phyloP scores from a whole-genome alignment of 352 stramenopile species.

The Phytophthora pinifolia region DNA sequence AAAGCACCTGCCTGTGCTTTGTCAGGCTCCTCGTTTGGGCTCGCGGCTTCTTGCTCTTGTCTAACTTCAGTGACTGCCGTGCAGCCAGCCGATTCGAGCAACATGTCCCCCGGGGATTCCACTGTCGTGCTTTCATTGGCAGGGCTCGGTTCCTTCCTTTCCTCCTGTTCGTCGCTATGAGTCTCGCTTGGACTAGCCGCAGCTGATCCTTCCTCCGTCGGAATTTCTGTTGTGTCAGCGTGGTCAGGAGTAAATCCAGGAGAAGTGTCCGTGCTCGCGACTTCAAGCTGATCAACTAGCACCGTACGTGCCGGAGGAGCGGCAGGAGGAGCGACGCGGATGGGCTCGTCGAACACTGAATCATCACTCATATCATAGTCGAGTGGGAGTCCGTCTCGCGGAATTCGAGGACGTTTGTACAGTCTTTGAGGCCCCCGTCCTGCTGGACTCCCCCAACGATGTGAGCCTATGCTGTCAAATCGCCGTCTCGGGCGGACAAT shows the following conservation, averaged over 20 bases:
- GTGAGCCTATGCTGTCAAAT: slow-evolving; percentile 27
- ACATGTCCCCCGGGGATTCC: slow-evolving; percentile 1
- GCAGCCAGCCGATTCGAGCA: not conserved
- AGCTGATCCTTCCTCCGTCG: slow-evolving; percentile 9
- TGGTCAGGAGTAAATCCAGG: not conserved
- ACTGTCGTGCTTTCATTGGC: not conserved
- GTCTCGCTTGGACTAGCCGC: slow-evolving; percentile 9
- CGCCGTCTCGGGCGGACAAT: slow-evolving; percentile 20
- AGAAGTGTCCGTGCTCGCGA: slow-evolving; percentile 3
- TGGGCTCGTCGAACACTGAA: slow-evolving; percentile 2
- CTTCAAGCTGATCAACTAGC: slow-evolving; percentile 17
- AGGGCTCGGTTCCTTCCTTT: not conserved
- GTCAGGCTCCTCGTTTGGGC: not conserved
- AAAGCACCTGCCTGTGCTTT: not conserved
- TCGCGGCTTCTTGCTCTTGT: slow-evolving; percentile 2
- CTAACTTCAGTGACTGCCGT: not conserved
- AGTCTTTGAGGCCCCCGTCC: slow-evolving; percentile 14
- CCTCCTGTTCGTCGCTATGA: slow-evolving; percentile 8
- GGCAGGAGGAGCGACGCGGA: slow-evolving; percentile 1
- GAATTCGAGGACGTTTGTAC: slow-evolving; percentile 32
- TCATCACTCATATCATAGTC: slow-evolving; percentile 12
- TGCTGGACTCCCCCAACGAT: slow-evolving; percentile 22
- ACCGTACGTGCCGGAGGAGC: not conserved
- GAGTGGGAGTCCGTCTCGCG: slow-evolving; percentile 8
- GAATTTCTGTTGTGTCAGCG: slow-evolving; percentile 9